Percentiles rank a stretch among this genome's conserved stretches.
Conservation (phyloP, 2,329 filamentous ascomycete genomes). For the Diaporthe australafricana region DNA sequence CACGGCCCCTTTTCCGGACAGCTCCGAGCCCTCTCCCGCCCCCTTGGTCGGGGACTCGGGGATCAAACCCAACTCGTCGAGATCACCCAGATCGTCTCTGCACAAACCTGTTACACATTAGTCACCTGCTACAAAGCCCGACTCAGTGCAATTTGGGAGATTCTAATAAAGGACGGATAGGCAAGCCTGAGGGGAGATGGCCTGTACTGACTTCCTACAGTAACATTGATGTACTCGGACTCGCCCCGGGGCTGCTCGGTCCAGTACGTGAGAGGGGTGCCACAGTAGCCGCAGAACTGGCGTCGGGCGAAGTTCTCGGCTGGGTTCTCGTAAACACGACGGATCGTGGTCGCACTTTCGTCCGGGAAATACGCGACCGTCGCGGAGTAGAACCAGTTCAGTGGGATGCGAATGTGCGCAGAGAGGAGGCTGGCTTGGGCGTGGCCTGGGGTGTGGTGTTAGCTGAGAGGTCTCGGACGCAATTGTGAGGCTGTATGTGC, state of each 20-base stretch:
- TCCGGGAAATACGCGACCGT: slow-evolving; percentile 83
- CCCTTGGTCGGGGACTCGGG: slow-evolving; percentile 54
- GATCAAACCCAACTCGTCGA: slow-evolving; percentile 82
- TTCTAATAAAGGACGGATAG: no score
- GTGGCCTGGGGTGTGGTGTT: slow-evolving; percentile 58
- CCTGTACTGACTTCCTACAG: slow-evolving; percentile 84
- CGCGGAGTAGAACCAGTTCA: slow-evolving; percentile 82
- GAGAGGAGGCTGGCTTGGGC: slow-evolving; percentile 79
- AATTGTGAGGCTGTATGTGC: neutral
- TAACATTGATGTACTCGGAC: slow-evolving; percentile 82
- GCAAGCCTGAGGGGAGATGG: no score
- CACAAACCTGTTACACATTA: no score
- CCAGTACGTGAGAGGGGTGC: slow-evolving; percentile 87
- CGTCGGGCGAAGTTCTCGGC: slow-evolving; percentile 71
- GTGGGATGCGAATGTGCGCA: slow-evolving; percentile 85
- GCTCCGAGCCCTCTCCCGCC: slow-evolving; percentile 43
- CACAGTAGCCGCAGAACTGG: slow-evolving; percentile 92
- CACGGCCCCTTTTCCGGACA: slow-evolving; percentile 43
- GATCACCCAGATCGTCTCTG: slow-evolving; percentile 75
- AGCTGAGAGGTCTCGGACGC: slow-evolving; percentile 25
- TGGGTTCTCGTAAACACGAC: slow-evolving; percentile 73
- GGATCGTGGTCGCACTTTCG: slow-evolving; percentile 76
- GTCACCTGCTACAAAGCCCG: no score
- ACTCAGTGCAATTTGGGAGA: no score
- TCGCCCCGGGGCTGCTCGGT: slow-evolving; percentile 77